phyloP scores from a whole-genome alignment of 768 basidiomycete species.

The Austroboletus eburneus region DNA sequence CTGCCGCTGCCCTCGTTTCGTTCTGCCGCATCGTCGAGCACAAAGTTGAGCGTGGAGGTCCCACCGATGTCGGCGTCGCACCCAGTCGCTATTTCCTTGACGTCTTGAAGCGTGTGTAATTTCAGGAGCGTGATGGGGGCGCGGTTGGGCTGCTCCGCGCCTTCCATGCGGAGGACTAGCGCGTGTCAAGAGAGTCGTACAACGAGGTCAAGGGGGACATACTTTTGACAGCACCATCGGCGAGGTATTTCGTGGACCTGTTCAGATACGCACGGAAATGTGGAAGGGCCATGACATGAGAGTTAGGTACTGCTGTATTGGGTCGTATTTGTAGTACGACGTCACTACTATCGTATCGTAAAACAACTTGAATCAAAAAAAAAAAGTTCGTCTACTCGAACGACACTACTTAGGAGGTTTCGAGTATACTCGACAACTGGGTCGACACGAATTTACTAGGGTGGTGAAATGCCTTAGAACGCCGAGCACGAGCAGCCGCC shows the following conservation, averaged over 20 bases:
- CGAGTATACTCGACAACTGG: constrained; percentile 1
- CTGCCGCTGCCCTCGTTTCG: constrained; percentile 44
- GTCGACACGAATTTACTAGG: constrained; percentile 1
- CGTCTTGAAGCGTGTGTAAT: constrained; percentile 56
- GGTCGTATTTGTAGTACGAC: no score
- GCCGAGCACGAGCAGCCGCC: background rate
- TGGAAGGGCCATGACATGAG: constrained; percentile 22
- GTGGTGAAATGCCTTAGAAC: constrained; percentile 1
- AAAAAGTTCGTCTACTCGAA: no score
- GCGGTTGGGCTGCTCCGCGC: constrained; percentile 59
- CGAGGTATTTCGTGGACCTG: constrained; percentile 36
- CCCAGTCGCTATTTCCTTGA: constrained; percentile 67
- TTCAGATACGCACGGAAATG: constrained; percentile 32
- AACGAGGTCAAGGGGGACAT: constrained; percentile 22
- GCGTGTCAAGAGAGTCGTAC: constrained; percentile 12
- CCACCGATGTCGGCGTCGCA: constrained; percentile 91
- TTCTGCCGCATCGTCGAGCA: constrained; percentile 53
- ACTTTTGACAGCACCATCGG: constrained; percentile 41
- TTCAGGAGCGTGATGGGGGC: constrained; percentile 61
- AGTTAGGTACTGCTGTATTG: background rate
- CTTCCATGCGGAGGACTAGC: constrained; percentile 72
- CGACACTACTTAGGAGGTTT: background rate
- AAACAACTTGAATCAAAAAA: no score
- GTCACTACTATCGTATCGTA: no score
- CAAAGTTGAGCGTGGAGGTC: constrained; percentile 72